Conservation (phyloP, 805 yeast genomes). For the Pichia kluyveri region DNA sequence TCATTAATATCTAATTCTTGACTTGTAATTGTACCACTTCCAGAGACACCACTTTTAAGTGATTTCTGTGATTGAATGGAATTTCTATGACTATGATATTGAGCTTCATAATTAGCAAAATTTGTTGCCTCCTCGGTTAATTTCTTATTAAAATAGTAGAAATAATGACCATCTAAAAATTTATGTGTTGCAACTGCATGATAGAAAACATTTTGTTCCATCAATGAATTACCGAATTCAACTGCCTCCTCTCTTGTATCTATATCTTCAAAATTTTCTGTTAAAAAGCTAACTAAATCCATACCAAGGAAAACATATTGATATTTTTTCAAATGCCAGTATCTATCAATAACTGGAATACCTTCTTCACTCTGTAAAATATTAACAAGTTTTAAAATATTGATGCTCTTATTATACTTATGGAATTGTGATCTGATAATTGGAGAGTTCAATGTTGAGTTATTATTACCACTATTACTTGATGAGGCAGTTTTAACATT, state of each 20-base stretch:
- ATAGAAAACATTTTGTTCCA: slow-evolving; percentile 61
- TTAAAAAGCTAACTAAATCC: slow-evolving; percentile 79
- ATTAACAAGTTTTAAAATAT: slow-evolving; percentile 44
- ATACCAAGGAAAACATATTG: slow-evolving; percentile 74
- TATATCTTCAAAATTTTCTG: slow-evolving; percentile 70
- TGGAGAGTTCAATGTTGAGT: slow-evolving; percentile 4
- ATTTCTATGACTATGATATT: neutral
- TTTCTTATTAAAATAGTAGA: slow-evolving; percentile 61
- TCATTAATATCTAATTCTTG: neutral
- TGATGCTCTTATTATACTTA: slow-evolving; percentile 39
- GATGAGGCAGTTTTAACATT: neutral
- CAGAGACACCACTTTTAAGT: neutral
- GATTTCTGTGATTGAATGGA: neutral
- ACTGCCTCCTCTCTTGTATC: slow-evolving; percentile 78
- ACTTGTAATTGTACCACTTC: neutral
- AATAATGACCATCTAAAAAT: slow-evolving; percentile 88
- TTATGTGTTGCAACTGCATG: slow-evolving; percentile 82
- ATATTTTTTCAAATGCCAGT: slow-evolving; percentile 86
- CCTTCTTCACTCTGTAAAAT: slow-evolving; percentile 63
- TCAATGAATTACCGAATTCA: slow-evolving; percentile 65
- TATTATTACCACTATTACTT: neutral
- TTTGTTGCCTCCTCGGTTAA: slow-evolving; percentile 20
- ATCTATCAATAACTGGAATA: slow-evolving; percentile 61
- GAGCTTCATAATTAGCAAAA: neutral
- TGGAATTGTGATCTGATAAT: neutral